Evolutionary conservation across 2,329 filamentous ascomycete genomes (phyloP).

Genomic region (Xylaria sp.): DNA sequence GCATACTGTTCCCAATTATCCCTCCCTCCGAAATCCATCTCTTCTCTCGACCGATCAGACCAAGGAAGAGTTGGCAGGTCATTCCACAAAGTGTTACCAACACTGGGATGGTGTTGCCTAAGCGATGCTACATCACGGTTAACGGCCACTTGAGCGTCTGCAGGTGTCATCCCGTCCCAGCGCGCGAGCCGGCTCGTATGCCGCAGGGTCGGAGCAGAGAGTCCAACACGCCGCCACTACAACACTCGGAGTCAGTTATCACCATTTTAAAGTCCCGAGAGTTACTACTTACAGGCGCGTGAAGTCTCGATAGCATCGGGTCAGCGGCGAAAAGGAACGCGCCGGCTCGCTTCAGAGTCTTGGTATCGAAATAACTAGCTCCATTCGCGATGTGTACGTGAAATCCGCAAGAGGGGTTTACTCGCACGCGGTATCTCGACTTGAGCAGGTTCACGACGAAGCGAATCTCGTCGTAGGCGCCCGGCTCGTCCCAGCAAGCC

Average conservation of each 20-base stretch:
- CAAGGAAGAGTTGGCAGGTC: conserved; percentile 15
- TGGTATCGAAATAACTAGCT: conserved; percentile 36
- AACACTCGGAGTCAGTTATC: no score
- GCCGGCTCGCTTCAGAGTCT: conserved; percentile 39
- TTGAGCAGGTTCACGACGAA: conserved; percentile 43
- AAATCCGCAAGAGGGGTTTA: conserved; percentile 44
- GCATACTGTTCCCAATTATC: conserved; percentile 19
- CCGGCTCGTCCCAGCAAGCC: conserved; percentile 40
- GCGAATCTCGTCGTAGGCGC: conserved; percentile 38
- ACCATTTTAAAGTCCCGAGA: no score
- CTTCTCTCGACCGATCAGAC: conserved; percentile 27
- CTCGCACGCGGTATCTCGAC: conserved; percentile 38
- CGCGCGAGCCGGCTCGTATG: conserved; percentile 26
- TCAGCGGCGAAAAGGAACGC: conserved; percentile 46
- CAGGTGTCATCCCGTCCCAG: not conserved
- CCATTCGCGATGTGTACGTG: conserved; percentile 48
- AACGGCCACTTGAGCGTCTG: not conserved
- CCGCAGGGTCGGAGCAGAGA: conserved; percentile 26
- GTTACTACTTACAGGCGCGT: no score
- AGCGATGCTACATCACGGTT: not conserved
- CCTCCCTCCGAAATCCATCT: conserved; percentile 15
- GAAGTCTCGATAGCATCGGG: conserved; percentile 44
- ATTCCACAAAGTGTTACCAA: not conserved
- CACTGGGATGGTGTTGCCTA: not conserved
- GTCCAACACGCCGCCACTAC: conserved; percentile 36